phyloP scores from a whole-genome alignment of 805 yeast genomes.

The Zygoascus biomembranicola region DNA sequence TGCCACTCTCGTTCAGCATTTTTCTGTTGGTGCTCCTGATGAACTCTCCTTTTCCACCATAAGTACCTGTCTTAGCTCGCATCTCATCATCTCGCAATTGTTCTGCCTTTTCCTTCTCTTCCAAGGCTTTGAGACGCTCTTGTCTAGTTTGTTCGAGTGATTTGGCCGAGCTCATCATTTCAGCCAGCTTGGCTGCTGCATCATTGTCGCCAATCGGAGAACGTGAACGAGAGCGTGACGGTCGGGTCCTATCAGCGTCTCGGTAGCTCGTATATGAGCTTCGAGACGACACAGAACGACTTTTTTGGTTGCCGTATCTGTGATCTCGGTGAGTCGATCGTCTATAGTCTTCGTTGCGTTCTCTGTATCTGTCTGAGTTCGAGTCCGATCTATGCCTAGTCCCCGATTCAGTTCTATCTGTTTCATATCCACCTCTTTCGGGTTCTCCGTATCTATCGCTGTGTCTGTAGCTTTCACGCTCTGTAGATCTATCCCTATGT shows the following conservation, averaged over 20 bases:
- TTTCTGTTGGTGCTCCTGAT: background rate
- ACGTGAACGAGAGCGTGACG: too few relatives aligned
- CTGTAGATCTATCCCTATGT: too few relatives aligned
- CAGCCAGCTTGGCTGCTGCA: conserved; percentile 7
- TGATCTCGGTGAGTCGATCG: background rate
- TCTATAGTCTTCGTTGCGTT: too few relatives aligned
- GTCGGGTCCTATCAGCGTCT: too few relatives aligned
- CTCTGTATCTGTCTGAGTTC: background rate
- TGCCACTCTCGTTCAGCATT: background rate
- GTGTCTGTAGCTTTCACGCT: too few relatives aligned
- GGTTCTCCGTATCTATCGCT: background rate
- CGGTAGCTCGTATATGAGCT: too few relatives aligned
- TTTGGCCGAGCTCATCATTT: conserved; percentile 17
- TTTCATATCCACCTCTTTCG: background rate
- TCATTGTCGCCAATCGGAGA: background rate
- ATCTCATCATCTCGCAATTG: conserved; percentile 2
- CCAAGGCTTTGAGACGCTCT: conserved; percentile 6
- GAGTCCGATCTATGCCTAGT: background rate
- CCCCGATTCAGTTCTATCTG: background rate
- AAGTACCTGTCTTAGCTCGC: background rate
- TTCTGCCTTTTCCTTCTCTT: conserved; percentile 5
- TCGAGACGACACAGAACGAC: background rate
- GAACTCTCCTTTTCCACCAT: conserved; percentile 7
- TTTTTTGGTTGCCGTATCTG: background rate
- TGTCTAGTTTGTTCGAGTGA: conserved; percentile 8